A percentile compares a stretch with the other conserved stretches of the same genome.
Evolutionary conservation across 2,329 filamentous ascomycete species (phyloP).

Genomic region (Ophiocordyceps camponoti-saundersi): DNA sequence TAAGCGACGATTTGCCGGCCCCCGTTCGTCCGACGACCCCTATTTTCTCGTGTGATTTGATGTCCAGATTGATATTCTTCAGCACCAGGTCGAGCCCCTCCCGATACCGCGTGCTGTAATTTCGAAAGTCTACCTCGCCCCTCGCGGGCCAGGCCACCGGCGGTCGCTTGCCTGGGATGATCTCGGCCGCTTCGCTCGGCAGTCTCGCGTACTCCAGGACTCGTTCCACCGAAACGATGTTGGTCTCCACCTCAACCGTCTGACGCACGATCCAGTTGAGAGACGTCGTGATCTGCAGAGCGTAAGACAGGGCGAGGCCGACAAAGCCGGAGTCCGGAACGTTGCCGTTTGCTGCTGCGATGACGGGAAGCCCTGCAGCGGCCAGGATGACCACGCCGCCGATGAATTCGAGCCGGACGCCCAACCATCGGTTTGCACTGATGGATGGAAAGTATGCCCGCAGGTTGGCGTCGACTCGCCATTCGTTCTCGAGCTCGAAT

Average conservation of each 20-base stretch:
- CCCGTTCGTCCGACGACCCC: slow-evolving; percentile 93
- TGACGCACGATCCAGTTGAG: slow-evolving; percentile 98
- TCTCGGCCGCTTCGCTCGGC: slow-evolving; percentile 86
- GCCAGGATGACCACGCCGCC: slow-evolving; percentile 85
- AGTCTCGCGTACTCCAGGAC: slow-evolving; percentile 88
- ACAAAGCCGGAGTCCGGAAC: slow-evolving; percentile 56
- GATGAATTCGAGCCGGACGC: slow-evolving; percentile 86
- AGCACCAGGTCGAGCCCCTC: slow-evolving; percentile 79
- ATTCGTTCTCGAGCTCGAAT: slow-evolving; percentile 89
- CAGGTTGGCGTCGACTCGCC: slow-evolving; percentile 88
- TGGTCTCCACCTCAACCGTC: slow-evolving; percentile 99
- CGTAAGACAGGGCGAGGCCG: slow-evolving; percentile 92
- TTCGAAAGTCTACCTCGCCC: slow-evolving; percentile 76
- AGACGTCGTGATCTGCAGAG: slow-evolving; percentile 88
- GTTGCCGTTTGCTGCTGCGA: slow-evolving; percentile 56
- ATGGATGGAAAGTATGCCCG: slow-evolving; percentile 92
- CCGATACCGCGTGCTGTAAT: slow-evolving; percentile 89
- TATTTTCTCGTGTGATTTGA: slow-evolving; percentile 95
- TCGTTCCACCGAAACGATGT: slow-evolving; percentile 95
- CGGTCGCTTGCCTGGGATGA: slow-evolving; percentile 74
- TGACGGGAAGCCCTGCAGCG: slow-evolving; percentile 65
- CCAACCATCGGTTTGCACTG: slow-evolving; percentile 86
- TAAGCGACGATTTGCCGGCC: slow-evolving; percentile 89
- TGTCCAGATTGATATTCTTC: slow-evolving; percentile 80
- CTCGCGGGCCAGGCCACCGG: slow-evolving; percentile 82